Base-by-base conservation (phyloP, 345 rosid genomes). In the Camelina hispida region DNA sequence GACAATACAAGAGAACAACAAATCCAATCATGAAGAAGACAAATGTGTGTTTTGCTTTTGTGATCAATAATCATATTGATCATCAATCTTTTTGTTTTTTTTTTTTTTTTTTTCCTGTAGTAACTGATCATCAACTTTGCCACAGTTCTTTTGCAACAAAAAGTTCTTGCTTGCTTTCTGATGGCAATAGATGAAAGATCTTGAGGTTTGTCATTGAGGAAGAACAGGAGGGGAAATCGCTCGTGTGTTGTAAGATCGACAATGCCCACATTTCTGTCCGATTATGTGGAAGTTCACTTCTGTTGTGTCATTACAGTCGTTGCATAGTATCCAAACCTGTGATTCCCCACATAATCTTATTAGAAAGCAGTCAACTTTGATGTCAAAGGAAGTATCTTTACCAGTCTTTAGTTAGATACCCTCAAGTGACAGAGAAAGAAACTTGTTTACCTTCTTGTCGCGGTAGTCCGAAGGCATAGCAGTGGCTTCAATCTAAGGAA, bases 291-390 rank as follows among this genome's bases (percentile, higher is more conserved):
- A 95, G 84, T 87, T 81, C 5, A 89, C 97, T 77, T 95, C 98
- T 0, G 98, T 89, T 2, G 97, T 95, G 87, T 92, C 97, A 2
- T 90, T 95, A 83, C 99, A 95, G 86, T 95, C 97, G 25, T 95
- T 95, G 73, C 99, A 95, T 16, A 95, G 86, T 73, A 95, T 90
- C 99, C 99, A 95, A 40, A 95, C 94, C 99, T 95, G 87, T 81
- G 75, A 11, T 40, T 17, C 34, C 20, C 20, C 18, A 1, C 22
- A 68, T 4, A 10, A 50, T 6, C 23, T 20, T 48, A 23, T 77
- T 58, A 71, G 46, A 44, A 34, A 37, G 25, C 20, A 37, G 23
- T 51, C 25, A 54, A 28, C 15, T 51, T 66, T 2, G 9, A 28
- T 38, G 12, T 11, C 43, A 40, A 11, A 3, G 42, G 42, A 60